A percentile compares a stretch with the other conserved stretches of the same genome.
These are phyloP conservation scores for Abrus pulchellus DNA, from an alignment of 306 rosid species.

Conservation along the genomic window DNA sequence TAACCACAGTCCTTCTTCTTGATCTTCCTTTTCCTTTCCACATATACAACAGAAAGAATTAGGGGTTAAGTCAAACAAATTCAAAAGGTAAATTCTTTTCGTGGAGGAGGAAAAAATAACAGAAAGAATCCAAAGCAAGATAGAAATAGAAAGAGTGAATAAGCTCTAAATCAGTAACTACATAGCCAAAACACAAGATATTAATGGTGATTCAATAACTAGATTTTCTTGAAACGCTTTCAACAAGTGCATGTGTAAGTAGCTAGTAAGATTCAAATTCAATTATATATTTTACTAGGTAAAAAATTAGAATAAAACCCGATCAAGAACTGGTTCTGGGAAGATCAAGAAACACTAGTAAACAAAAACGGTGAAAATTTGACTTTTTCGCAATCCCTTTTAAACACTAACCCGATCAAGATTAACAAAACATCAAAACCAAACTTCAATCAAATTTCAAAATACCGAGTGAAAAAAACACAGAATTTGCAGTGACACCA, in stretches of 20 bases:
- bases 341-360: conserved; percentile 34
- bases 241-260: conserved; percentile 11
- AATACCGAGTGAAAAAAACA: background rate
- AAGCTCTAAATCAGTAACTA: conserved; percentile 2
- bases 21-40: conserved; percentile 26
- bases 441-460: conserved; percentile 17
- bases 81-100: background rate
- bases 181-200: background rate
- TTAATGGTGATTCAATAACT: background rate
- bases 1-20: conserved; percentile 9
- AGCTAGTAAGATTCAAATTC: background rate
- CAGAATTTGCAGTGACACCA: background rate
- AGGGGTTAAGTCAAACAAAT: conserved; percentile 9
- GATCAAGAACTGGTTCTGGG: conserved; percentile 28
- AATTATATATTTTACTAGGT: background rate
- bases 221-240: background rate
- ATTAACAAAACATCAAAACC: background rate
- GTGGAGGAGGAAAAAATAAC: background rate
- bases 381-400: conserved; percentile 11
- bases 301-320: background rate
- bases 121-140: background rate
- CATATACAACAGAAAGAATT: conserved; percentile 25
- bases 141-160: background rate
- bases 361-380: background rate
- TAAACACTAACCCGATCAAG: conserved; percentile 20